A percentile compares a stretch with the other conserved stretches of the same genome.
phyloP scores from a whole-genome alignment of 208 protist species.

The Balamuthia mandrillaris region DNA sequence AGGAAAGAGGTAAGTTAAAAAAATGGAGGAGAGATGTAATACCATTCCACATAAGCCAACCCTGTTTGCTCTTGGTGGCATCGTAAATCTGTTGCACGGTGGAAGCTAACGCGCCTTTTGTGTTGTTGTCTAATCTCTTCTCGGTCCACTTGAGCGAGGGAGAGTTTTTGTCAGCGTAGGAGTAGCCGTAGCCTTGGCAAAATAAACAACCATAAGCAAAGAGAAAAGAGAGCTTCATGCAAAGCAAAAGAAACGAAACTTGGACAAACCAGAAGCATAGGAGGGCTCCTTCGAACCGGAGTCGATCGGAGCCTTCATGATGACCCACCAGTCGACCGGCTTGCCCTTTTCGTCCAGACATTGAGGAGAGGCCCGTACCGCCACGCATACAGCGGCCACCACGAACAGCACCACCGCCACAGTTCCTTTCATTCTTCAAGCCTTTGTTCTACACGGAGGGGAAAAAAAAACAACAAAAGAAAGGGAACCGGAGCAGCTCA shows the following conservation, averaged over 20 bases:
- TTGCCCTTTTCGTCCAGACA: conserved; percentile 48
- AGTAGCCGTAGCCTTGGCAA: conserved; percentile 32
- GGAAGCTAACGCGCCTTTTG: conserved; percentile 21
- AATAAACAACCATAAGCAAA: neutral
- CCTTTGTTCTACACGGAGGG: too few species aligned
- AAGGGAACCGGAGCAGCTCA: too few species aligned
- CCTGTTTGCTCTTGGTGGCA: neutral
- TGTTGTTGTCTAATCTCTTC: conserved; percentile 38
- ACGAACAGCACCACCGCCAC: neutral
- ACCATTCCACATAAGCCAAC: conserved; percentile 60
- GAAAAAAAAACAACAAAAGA: too few species aligned
- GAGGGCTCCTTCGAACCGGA: neutral
- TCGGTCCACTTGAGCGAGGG: neutral
- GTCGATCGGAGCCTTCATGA: neutral
- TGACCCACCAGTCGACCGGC: conserved; percentile 61
- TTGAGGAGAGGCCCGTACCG: neutral
- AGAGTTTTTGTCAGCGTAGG: conserved; percentile 41
- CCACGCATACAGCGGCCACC: neutral
- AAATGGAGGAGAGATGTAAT: neutral
- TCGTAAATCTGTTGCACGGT: conserved; percentile 52
- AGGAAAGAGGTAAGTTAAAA: neutral
- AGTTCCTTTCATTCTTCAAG: too few species aligned
- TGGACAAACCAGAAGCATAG: neutral
- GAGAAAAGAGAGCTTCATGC: neutral
- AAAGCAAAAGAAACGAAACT: too few species aligned